Evolutionary conservation across 345 rosid species (phyloP), one percentile per base, ranked within the genome.

Genomic region (Eucalyptus sp.): DNA sequence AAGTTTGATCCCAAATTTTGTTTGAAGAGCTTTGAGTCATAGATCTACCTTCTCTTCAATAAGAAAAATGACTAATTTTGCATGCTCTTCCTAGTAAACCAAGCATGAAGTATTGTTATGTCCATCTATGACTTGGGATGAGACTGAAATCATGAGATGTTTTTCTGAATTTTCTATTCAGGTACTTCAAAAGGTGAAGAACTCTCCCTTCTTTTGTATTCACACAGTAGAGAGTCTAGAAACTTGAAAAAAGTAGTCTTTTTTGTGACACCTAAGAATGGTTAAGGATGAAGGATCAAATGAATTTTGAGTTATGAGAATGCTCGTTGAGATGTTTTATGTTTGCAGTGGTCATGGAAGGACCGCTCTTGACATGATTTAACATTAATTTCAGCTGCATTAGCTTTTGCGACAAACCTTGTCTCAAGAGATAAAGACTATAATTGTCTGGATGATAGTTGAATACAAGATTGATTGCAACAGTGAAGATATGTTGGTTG

Each of bases 381-480:
- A 31, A 68, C 41, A 68, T 31, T 68, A 37, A 68, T 31, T 68
- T 68, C 22, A 16, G 80, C 80, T 68, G 80, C 12, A 31, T 31
- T 68, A 68, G 24, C 80, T 68, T 68, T 68, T 16, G 43, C 1
- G 4, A 16, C 80, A 31, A 64, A 68, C 43, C 80, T 68, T 68
- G 80, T 68, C 22, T 68, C 80, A 20, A 71, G 46, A 18, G 44
- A 71, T 10, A 37, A 37, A 37, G 25, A 71, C 81, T 18, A 11
- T 41, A 33, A 37, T 22, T 37, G 46, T 18, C 46, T 5, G 43
- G 81, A 71, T 43, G 81, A 71, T 18, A 43, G 46, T 92, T 60
- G 92, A 91, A 86, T 93, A 92, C 90, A 91, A 89, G 79, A 88
- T 62, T 88, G 80, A 44, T 56, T 50, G 49, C 66, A 66, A 81